Evolutionary conservation across 2,329 filamentous ascomycete genomes (phyloP).

Genomic region (Penicillium sp.): DNA sequence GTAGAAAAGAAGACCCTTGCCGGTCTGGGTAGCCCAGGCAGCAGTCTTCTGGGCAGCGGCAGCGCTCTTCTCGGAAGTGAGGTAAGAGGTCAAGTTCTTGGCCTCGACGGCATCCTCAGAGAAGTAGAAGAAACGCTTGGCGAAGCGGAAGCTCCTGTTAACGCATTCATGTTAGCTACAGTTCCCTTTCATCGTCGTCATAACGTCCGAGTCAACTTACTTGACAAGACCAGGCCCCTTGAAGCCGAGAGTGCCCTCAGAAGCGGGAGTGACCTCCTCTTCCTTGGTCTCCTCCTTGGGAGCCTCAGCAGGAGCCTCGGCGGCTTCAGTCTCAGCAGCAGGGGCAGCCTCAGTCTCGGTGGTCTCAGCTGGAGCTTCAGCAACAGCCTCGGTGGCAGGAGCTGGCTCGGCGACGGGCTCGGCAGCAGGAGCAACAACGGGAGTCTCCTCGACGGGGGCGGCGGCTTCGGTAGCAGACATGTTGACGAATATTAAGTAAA

Average conservation of each 20-base stretch:
- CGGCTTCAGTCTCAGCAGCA: slow-evolving; percentile 29
- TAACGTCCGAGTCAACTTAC: slow-evolving; percentile 51
- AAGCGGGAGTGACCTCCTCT: slow-evolving; percentile 62
- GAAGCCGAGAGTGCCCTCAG: slow-evolving; percentile 82
- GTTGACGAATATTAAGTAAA: slow-evolving; percentile 21
- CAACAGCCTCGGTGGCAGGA: slow-evolving; percentile 64
- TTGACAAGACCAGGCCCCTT: slow-evolving; percentile 87
- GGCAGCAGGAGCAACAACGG: slow-evolving; percentile 22
- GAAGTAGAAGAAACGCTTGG: slow-evolving; percentile 93
- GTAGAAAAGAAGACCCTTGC: slow-evolving; percentile 91
- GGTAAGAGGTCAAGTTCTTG: slow-evolving; percentile 70
- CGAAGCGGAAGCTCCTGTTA: slow-evolving; percentile 75
- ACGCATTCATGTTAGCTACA: slow-evolving; percentile 18
- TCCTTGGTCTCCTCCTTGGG: slow-evolving; percentile 28
- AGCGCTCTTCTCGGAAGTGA: slow-evolving; percentile 82
- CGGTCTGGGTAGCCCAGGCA: slow-evolving; percentile 88
- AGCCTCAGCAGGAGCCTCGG: slow-evolving; percentile 28
- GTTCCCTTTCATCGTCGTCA: background rate
- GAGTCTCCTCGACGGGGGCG: slow-evolving; percentile 64
- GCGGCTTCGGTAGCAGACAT: slow-evolving; percentile 67
- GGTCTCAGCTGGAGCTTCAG: slow-evolving; percentile 23
- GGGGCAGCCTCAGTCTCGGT: slow-evolving; percentile 33
- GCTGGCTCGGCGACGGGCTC: slow-evolving; percentile 57
- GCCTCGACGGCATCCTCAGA: slow-evolving; percentile 67
- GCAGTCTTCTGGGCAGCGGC: slow-evolving; percentile 70